Evolutionary conservation across 371 early-diverging fungal species (phyloP), one percentile per base, ranked within the genome.

Genomic region (Amoeboradix gromovi): DNA sequence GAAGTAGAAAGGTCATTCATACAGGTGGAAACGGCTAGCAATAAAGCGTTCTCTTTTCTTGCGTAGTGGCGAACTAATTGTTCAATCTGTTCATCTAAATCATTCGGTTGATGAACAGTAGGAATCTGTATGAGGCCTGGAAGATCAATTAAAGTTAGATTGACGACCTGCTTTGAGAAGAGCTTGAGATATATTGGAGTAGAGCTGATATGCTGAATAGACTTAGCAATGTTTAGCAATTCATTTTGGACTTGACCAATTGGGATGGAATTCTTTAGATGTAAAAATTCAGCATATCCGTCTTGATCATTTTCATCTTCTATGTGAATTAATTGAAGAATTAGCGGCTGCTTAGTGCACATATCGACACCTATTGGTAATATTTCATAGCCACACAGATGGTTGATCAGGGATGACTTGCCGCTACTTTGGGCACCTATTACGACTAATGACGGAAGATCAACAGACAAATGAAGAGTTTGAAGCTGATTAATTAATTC

Each of bases 71-170:
- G 66, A 5, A 80, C 80, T 0, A 79, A 67, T 22, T 75, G 77
- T 66, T 79, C 68, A 17, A 80, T 76, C 71, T 78, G 31, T 0
- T 69, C 71, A 67, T 79, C 78, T 31, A 74, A 75, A 1, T 70
- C 66, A 30, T 80, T 77, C 12, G 77, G 74, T 30, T 31, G 67
- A 28, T 70, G 66, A 31, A 78, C 94, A 29, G 94, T 91, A 29
- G 97, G 95, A 48, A 48, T 48, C 81, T 83, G 71, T 70, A 93
- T 96, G 75, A 94, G 77, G 66, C 81, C 81, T 0, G 80, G 81
- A 30, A 81, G 68, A 71, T 80, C 80, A 31, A 79, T 77, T 67
- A 81, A 70, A 16, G 78, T 78, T 31, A 81, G 71, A 66, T 79
- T 75, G 32, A 76, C 74, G 2, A 73, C 77, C 5, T 48, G 48